Percentiles rank a stretch among this genome's conserved stretches.
Conservation (phyloP, 1,139 yeast species). For the Yamadazyma membranifaciens region DNA sequence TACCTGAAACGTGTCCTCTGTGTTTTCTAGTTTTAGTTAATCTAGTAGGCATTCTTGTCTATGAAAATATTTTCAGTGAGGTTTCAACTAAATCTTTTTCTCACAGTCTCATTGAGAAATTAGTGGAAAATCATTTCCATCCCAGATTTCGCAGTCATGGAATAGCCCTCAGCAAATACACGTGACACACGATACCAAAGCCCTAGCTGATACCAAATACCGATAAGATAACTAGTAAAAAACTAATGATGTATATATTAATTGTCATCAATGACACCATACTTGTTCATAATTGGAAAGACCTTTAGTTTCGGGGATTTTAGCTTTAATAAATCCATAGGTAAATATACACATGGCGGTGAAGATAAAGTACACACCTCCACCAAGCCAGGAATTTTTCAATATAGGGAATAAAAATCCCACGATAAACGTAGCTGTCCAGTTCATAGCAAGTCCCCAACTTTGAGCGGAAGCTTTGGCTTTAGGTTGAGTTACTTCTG, state of each 20-base stretch:
- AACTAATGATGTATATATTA: too few relatives aligned
- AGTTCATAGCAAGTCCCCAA: conserved; percentile 86
- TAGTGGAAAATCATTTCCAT: background rate
- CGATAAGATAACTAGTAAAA: too few relatives aligned
- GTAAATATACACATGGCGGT: conserved; percentile 54
- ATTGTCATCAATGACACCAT: conserved; percentile 36
- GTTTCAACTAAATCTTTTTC: conserved; percentile 1
- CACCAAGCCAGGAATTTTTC: conserved; percentile 60
- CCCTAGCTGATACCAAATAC: too few relatives aligned
- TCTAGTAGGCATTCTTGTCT: conserved; percentile 88
- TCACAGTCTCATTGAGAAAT: too few relatives aligned
- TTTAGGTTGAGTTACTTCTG: conserved; percentile 79
- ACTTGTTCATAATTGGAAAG: conserved; percentile 57
- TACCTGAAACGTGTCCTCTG: conserved; percentile 99
- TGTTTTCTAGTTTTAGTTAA: conserved; percentile 99
- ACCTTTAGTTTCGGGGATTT: conserved; percentile 82
- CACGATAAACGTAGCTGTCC: conserved; percentile 83
- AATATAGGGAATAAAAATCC: conserved; percentile 80
- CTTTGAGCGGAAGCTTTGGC: conserved; percentile 89
- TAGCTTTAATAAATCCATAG: conserved; percentile 42
- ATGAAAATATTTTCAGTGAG: conserved; percentile 6
- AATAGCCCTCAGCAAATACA: background rate
- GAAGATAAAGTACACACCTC: conserved; percentile 76
- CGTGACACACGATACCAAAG: background rate
- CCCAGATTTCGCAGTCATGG: background rate